Evolutionary conservation across 1,284 basidiomycete species (phyloP).

Genomic region (Leccinum angustisporum): DNA sequence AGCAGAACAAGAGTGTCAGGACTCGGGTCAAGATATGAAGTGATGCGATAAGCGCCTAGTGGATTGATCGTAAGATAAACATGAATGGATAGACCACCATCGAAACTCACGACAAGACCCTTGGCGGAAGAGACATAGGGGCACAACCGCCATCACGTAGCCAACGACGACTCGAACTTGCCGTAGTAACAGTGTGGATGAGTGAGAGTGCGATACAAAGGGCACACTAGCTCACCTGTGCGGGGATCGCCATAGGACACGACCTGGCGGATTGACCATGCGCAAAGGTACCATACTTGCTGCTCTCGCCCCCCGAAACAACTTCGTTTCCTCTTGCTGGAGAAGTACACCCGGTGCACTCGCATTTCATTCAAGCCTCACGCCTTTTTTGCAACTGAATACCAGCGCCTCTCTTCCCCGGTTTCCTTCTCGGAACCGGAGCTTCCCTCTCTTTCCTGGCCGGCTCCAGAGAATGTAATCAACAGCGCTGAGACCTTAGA

Average conservation of each 20-base stretch:
- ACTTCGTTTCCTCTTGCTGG: conserved; percentile 29
- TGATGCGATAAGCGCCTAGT: conserved; percentile 61
- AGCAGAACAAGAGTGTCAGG: conserved; percentile 76
- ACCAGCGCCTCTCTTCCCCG: too few species aligned
- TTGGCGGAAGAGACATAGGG: conserved; percentile 24
- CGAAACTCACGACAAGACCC: conserved; percentile 24
- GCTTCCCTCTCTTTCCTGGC: too few species aligned
- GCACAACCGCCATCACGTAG: conserved; percentile 18
- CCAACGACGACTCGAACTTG: conserved; percentile 15
- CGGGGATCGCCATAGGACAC: background rate
- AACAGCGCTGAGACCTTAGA: too few species aligned
- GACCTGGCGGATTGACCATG: conserved; percentile 13
- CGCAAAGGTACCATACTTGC: conserved; percentile 70
- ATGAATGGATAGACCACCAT: background rate
- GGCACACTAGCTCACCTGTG: conserved; percentile 13
- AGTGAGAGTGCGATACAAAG: background rate
- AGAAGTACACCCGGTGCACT: conserved; percentile 28
- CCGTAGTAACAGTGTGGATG: background rate
- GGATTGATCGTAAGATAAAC: conserved; percentile 10
- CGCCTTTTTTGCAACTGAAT: too few species aligned
- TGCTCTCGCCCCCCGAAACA: conserved; percentile 25
- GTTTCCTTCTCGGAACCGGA: too few species aligned
- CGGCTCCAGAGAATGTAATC: too few species aligned
- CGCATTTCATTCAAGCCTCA: background rate
- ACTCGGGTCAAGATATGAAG: conserved; percentile 74